Conservation (phyloP, 352 stramenopile species). For the Pythium brassicae region DNA sequence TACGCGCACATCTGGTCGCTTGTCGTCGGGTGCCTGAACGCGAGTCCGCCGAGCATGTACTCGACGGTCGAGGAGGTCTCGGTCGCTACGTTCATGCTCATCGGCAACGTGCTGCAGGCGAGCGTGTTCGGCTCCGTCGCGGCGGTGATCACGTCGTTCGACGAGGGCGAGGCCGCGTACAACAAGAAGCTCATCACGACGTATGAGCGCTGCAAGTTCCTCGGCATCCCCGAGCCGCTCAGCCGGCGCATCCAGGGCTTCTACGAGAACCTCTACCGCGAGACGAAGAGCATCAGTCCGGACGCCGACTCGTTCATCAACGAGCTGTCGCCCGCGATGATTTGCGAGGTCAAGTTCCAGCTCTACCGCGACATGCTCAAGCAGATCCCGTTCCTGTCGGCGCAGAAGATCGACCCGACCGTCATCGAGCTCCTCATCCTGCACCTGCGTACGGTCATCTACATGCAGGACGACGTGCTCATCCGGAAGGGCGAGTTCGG, state of each 20-base stretch:
- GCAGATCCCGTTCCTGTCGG: slow-evolving; percentile 72
- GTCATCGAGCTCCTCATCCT: slow-evolving; percentile 80
- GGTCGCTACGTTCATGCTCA: slow-evolving; percentile 66
- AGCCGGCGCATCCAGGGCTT: slow-evolving; percentile 51
- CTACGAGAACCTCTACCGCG: slow-evolving; percentile 67
- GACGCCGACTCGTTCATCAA: slow-evolving; percentile 76
- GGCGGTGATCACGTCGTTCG: slow-evolving; percentile 60
- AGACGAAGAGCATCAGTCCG: slow-evolving; percentile 57
- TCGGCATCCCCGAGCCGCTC: slow-evolving; percentile 53
- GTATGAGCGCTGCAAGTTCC: slow-evolving; percentile 58
- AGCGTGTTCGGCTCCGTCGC: slow-evolving; percentile 67
- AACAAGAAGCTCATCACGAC: slow-evolving; percentile 68
- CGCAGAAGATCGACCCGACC: slow-evolving; percentile 50
- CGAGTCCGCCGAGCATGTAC: slow-evolving; percentile 54
- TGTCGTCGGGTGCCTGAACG: slow-evolving; percentile 57
- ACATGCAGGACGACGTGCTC: slow-evolving; percentile 78
- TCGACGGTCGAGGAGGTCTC: slow-evolving; percentile 43
- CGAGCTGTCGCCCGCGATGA: slow-evolving; percentile 60
- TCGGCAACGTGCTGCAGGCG: slow-evolving; percentile 62
- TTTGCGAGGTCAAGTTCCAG: slow-evolving; percentile 78
- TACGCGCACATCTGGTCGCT: slow-evolving; percentile 55
- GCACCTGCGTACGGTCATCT: slow-evolving; percentile 65
- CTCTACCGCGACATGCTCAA: slow-evolving; percentile 76
- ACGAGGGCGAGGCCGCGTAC: slow-evolving; percentile 61
- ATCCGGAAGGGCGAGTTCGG: slow-evolving; percentile 78